Conservation (phyloP, 148 eudicot species). For the Rheum nobile region DNA sequence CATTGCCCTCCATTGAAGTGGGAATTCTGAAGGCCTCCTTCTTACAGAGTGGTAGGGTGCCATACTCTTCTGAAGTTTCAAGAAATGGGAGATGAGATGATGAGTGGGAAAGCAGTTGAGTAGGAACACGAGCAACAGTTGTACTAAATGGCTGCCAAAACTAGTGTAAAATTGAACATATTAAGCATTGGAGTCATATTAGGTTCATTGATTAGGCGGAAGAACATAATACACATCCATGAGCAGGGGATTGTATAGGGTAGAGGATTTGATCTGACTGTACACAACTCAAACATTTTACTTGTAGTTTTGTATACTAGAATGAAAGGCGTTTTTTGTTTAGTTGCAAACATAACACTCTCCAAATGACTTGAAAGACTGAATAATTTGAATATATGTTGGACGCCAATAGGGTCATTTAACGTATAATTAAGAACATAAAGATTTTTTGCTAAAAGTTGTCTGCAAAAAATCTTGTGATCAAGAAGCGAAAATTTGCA, state of each 20-base stretch:
- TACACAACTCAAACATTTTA: neutral
- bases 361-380: neutral
- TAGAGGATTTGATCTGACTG: conserved; percentile 2
- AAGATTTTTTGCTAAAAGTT: too few species aligned
- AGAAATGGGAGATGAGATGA: neutral
- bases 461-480: too few species aligned
- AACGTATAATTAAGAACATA: too few species aligned
- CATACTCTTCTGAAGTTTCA: too few species aligned
- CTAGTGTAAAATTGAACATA: too few species aligned
- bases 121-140: neutral
- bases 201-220: too few species aligned
- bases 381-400: too few species aligned
- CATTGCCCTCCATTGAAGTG: neutral
- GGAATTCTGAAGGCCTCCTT: neutral
- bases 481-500: too few species aligned
- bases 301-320: neutral
- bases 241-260: conserved; percentile 4
- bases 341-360: neutral
- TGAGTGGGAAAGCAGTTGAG: neutral
- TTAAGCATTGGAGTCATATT: too few species aligned
- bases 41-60: too few species aligned
- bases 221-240: neutral
- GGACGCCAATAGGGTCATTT: too few species aligned
- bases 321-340: neutral
- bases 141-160: too few species aligned